Base-by-base conservation (phyloP, 306 rosid genomes). In the Corylus americana region DNA sequence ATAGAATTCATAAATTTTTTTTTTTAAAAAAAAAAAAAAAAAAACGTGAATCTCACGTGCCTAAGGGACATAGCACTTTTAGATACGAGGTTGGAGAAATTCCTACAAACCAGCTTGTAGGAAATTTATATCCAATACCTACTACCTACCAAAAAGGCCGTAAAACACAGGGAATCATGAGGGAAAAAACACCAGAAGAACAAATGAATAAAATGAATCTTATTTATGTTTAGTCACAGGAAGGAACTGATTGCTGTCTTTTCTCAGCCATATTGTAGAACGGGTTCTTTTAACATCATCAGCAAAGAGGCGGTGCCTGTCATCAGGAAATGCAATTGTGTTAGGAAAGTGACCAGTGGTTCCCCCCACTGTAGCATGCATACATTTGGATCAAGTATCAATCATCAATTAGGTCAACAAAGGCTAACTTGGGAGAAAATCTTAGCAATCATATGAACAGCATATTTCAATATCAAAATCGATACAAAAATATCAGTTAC, bases 271-370 rank as follows among this genome's bases (percentile, higher is more conserved):
- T 78, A 90, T 53, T 14, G 96, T 90, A 39, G 97, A 90, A 49
- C 99, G 98, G 53, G 98, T 95, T 83, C 87, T 93, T 92, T 88
- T 90, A 74, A 95, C 88, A 42, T 85, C 70, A 74, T 95, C 98
- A 11, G 86, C 87, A 61, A 93, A 95, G 68, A 93, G 88, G 44
- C 74, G 83, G 80, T 95, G 87, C 91, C 98, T 95, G 88, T 77
- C 84, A 79, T 70, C 59, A 20, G 68, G 44, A 64, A 66, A 31
- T 16, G 79, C 73, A 37, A 75, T 62, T 67, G 70, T 53, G 80
- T 82, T 81, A 86, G 84, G 72, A 69, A 66, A 57, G 70, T 31
- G 71, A 73, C 61, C 68, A 69, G 31, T 63, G 45, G 13, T 63
- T 63, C 70, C n/a, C n/a, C 45, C 5, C 10, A 63, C n/a, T 13